Conservation (phyloP, 768 basidiomycete genomes). For the Clathrus columnatus region DNA sequence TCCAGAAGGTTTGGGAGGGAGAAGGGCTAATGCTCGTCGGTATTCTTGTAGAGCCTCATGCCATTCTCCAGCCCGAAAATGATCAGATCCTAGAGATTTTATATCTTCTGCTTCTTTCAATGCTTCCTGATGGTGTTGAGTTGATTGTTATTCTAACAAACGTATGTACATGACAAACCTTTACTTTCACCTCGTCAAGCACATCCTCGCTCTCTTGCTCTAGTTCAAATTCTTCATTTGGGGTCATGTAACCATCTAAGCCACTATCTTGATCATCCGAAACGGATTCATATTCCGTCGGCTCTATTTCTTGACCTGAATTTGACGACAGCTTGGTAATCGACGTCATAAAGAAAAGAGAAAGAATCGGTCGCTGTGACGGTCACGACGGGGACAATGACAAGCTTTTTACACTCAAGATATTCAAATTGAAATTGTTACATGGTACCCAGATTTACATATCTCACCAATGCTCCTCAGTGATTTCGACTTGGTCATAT, state of each 20-base stretch:
- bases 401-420: too few relatives aligned
- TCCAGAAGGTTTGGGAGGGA: conserved; percentile 34
- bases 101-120: conserved; percentile 48
- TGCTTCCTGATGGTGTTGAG: conserved; percentile 25
- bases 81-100: conserved; percentile 69
- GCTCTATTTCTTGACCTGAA: neutral
- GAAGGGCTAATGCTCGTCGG: conserved; percentile 50
- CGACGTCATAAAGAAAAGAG: neutral
- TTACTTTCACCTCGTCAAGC: neutral
- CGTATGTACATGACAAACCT: neutral
- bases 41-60: conserved; percentile 65
- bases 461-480: conserved; percentile 28
- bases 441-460: too few relatives aligned
- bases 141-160: neutral
- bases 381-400: too few relatives aligned
- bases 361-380: neutral
- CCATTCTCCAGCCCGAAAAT: conserved; percentile 60
- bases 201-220: neutral
- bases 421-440: too few relatives aligned
- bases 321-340: neutral
- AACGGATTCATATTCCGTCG: neutral
- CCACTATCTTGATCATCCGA: neutral
- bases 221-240: conserved; percentile 1
- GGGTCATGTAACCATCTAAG: neutral
- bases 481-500: conserved; percentile 30